Evolutionary conservation across 345 rosid species (phyloP).

Genomic region (Luvunga scandens): DNA sequence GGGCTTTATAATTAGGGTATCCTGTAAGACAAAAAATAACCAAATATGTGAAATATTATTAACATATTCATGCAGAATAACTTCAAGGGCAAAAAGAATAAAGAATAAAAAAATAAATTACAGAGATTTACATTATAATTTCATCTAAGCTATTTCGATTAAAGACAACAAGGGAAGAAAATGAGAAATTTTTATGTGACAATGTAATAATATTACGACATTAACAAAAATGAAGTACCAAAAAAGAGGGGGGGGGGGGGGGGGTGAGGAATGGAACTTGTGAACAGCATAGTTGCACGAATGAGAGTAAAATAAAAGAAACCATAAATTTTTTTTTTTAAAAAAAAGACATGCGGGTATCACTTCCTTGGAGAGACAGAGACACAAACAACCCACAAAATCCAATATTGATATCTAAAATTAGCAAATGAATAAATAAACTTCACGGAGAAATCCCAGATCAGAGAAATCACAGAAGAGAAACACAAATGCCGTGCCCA

Average conservation of each 20-base stretch:
- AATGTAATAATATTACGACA: background rate
- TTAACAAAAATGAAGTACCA: background rate
- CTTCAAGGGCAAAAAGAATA: background rate
- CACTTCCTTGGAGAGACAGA: background rate
- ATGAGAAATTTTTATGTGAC: background rate
- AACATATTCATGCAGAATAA: conserved; percentile 1
- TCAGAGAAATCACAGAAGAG: background rate
- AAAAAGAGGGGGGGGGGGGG: too few relatives aligned
- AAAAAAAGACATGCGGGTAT: background rate
- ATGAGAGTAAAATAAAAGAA: background rate
- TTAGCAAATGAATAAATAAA: background rate
- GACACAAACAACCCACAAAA: background rate
- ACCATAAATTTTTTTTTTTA: too few relatives aligned
- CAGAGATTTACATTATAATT: background rate
- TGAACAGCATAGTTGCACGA: background rate
- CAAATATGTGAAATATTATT: conserved; percentile 1
- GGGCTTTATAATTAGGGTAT: conserved; percentile 54
- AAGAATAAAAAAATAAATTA: background rate
- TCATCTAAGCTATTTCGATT: background rate
- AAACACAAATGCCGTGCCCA: background rate
- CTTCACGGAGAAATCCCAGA: background rate
- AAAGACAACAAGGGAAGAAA: background rate
- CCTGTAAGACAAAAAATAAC: conserved; percentile 42
- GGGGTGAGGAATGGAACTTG: background rate
- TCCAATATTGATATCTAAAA: background rate